Base-by-base conservation (phyloP, 2,329 filamentous ascomycete species). In the Paecilomyces sp. region DNA sequence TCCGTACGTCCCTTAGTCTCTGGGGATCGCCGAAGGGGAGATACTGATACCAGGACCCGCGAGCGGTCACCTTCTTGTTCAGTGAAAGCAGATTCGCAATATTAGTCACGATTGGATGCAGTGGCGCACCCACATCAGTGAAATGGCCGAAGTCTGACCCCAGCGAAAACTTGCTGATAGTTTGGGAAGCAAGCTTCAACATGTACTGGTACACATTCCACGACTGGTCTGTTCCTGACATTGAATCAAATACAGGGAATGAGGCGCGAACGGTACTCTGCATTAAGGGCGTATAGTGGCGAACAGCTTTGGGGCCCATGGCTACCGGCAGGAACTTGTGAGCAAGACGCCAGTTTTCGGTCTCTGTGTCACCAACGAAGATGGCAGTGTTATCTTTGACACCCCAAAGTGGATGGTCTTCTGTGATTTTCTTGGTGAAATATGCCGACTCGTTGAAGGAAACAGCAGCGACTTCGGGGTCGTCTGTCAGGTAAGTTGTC, bases 321-420 rank as follows among this genome's bases (percentile, higher is more conserved):
- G 83, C 80, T 0, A 85, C 84, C 0, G 85, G 83, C 0, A 87
- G 64, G 69, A 86, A 88, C 67, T 87, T 88, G 74, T 87, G 85
- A 0, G 81, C 79, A 0, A 79, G 58, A 50, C 67, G 72, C 70
- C 70, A 75, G 28, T 71, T 70, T 57, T 70, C 66, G 0, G 65
- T 69, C 51, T 73, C 68, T 0, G 70, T 73, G 54, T 74, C 72
- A 3, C 68, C 67, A 0, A 73, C 57, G 58, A 74, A 74, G 30
- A 74, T 60, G 9, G 72, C 72, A 1, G 62, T 51, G 0, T 65
- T 62, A n/a, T 64, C 66, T 30, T 70, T 72, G 24, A 74, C 58
- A 0, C 66, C 65, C 28, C 61, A 63, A 2, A 75, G 65, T 0
- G 73, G 73, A 33, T 74, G 70, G 7, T 62, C 62, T 18, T 65